Evolutionary conservation across 805 yeast species (phyloP).

Genomic region (Debaryomyces hansenii): DNA sequence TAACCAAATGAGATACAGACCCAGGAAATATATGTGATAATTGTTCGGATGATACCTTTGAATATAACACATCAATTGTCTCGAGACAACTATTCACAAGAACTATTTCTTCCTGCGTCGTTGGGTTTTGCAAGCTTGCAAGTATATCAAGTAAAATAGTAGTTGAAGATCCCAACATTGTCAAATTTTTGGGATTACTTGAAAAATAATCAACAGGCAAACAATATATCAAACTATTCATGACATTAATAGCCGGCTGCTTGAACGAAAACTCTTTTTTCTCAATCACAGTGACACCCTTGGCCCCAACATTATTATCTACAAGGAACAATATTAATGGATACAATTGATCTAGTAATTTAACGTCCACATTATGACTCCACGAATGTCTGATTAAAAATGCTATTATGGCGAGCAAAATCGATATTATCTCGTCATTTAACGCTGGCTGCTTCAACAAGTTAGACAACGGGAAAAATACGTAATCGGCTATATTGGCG

Average conservation of each 20-base stretch:
- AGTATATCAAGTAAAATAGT: conserved; percentile 22
- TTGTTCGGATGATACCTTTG: conserved; percentile 27
- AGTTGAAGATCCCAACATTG: conserved; percentile 29
- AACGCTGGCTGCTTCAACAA: conserved; percentile 28
- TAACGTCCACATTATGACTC: conserved; percentile 21
- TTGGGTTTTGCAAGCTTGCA: conserved; percentile 3
- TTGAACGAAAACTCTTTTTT: conserved; percentile 15
- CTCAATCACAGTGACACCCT: conserved; percentile 1
- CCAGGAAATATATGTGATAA: conserved; percentile 43
- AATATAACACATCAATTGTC: conserved; percentile 2
- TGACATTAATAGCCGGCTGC: conserved; percentile 12
- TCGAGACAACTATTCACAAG: conserved; percentile 10
- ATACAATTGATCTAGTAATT: conserved; percentile 33
- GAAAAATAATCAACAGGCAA: conserved; percentile 21
- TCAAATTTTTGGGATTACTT: conserved; percentile 17
- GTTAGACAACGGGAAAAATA: conserved; percentile 39
- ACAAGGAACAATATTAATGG: conserved; percentile 29
- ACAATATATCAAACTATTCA: conserved; percentile 11
- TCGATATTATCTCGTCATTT: conserved; percentile 15
- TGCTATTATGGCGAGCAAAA: conserved; percentile 27
- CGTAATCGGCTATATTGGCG: conserved; percentile 38
- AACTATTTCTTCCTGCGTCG: conserved; percentile 17
- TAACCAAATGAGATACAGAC: conserved; percentile 30
- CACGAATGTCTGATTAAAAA: conserved; percentile 30
- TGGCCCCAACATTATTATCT: conserved; percentile 12